Evolutionary conservation across 495 filamentous ascomycete genomes (phyloP).

Genomic region (Chaetomium tenue): DNA sequence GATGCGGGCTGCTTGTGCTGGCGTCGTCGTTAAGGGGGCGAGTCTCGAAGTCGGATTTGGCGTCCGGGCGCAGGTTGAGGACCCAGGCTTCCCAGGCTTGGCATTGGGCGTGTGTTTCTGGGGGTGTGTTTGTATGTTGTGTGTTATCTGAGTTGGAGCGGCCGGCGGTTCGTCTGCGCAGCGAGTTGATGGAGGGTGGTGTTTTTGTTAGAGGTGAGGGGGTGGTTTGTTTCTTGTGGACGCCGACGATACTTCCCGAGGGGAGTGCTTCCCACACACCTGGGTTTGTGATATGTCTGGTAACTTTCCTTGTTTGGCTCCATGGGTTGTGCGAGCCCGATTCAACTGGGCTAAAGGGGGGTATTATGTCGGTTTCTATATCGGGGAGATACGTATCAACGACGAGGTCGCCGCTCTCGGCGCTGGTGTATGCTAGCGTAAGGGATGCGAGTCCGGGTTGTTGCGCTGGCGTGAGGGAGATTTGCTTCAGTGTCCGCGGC

Average conservation of each 20-base stretch:
- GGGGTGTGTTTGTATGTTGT: constrained; percentile 15
- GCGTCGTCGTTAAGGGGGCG: constrained; percentile 32
- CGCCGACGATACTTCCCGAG: constrained; percentile 50
- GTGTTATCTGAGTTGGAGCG: constrained; percentile 1
- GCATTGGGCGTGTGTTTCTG: constrained; percentile 17
- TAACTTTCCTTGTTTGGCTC: constrained; percentile 40
- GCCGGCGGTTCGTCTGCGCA: constrained; percentile 6
- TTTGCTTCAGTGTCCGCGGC: constrained; percentile 51
- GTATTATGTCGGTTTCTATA: constrained; percentile 43
- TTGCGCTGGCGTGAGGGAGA: constrained; percentile 46
- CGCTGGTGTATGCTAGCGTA: constrained; percentile 53
- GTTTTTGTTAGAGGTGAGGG: constrained; percentile 15
- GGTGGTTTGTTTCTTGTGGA: constrained; percentile 34
- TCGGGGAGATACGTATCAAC: constrained; percentile 56
- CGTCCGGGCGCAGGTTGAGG: constrained; percentile 46
- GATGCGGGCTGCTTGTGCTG: constrained; percentile 26
- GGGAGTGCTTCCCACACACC: constrained; percentile 50
- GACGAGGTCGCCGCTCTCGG: constrained; percentile 53
- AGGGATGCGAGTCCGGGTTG: constrained; percentile 51
- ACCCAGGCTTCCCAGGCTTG: constrained; percentile 64
- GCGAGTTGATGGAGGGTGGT: neutral
- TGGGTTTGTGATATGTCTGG: constrained; percentile 45
- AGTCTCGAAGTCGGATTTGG: constrained; percentile 40
- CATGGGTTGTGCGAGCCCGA: constrained; percentile 38
- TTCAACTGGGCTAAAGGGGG: constrained; percentile 36